phyloP scores from a whole-genome alignment of 805 yeast genomes.

The Dipodascus albidus region DNA sequence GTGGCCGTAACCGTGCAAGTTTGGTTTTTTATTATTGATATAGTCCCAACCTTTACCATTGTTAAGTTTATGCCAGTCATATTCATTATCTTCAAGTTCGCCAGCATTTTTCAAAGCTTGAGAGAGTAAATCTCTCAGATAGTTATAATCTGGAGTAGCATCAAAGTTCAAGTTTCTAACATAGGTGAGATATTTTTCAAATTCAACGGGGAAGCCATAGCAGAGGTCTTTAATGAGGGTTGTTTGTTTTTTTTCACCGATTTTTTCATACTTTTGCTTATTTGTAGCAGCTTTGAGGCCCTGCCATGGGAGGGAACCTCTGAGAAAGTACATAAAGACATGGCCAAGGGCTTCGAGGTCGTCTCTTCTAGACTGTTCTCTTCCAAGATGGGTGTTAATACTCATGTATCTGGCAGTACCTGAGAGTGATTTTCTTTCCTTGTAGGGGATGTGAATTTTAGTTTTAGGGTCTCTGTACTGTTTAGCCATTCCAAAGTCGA shows the following conservation, averaged over 20 bases:
- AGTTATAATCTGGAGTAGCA: slow-evolving; percentile 89
- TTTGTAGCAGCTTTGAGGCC: slow-evolving; percentile 95
- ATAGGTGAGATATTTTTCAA: slow-evolving; percentile 80
- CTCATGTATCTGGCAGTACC: slow-evolving; percentile 99
- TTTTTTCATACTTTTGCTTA: slow-evolving; percentile 94
- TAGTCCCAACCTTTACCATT: slow-evolving; percentile 96
- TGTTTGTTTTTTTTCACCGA: slow-evolving; percentile 90
- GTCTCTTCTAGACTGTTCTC: slow-evolving; percentile 95
- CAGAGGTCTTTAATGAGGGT: slow-evolving; percentile 81
- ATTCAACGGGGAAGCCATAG: slow-evolving; percentile 81
- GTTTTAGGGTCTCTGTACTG: slow-evolving; percentile 95
- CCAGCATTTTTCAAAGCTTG: slow-evolving; percentile 65
- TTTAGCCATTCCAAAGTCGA: slow-evolving; percentile 98
- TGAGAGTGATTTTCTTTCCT: slow-evolving; percentile 89
- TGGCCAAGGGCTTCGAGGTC: slow-evolving; percentile 92
- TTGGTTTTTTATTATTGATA: slow-evolving; percentile 79
- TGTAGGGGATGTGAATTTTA: slow-evolving; percentile 88
- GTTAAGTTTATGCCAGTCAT: slow-evolving; percentile 96
- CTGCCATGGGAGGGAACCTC: slow-evolving; percentile 98
- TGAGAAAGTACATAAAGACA: slow-evolving; percentile 85
- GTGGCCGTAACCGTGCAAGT: slow-evolving; percentile 91
- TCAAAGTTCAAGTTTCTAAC: slow-evolving; percentile 87
- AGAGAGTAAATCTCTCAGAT: slow-evolving; percentile 64
- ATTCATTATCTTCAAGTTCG: slow-evolving; percentile 72
- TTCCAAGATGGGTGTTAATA: slow-evolving; percentile 91